Conservation (phyloP, 768 basidiomycete species). For the Paxillus involutus region DNA sequence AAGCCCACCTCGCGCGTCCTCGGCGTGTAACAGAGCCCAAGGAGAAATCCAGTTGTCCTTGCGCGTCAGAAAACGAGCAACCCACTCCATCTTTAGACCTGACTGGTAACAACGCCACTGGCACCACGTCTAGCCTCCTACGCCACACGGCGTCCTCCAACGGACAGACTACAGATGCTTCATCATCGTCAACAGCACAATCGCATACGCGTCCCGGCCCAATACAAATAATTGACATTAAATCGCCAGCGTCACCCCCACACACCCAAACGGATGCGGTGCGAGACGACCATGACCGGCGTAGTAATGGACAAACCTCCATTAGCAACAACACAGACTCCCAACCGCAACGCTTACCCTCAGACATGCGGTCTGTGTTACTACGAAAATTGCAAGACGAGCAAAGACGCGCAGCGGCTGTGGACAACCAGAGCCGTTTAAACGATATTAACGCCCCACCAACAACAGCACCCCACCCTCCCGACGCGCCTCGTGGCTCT, state of each 20-base stretch:
- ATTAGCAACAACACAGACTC: not conserved
- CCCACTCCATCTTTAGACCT: not conserved
- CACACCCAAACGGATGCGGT: not conserved
- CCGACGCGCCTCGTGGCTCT: not conserved
- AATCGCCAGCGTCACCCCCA: not conserved
- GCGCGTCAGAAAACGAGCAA: not conserved
- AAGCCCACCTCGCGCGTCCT: constrained; percentile 40
- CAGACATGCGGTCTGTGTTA: constrained; percentile 36
- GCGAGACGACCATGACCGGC: not conserved
- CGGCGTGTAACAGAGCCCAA: constrained; percentile 2
- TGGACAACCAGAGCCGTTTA: not conserved
- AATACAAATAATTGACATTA: not conserved
- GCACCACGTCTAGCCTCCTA: not conserved
- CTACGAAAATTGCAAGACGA: constrained; percentile 45
- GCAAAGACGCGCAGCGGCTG: constrained; percentile 33
- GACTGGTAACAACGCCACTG: not conserved
- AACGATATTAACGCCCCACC: not conserved
- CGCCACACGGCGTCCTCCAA: not conserved
- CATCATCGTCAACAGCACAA: not conserved
- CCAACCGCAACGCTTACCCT: not conserved
- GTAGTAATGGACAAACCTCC: not conserved
- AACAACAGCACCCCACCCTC: constrained; percentile 1
- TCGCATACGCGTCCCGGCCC: not conserved
- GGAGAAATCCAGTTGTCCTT: not conserved
- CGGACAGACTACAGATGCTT: not conserved